Evolutionary conservation across 352 stramenopile genomes (phyloP).

Genomic region (Halophytophthora batemanensis): DNA sequence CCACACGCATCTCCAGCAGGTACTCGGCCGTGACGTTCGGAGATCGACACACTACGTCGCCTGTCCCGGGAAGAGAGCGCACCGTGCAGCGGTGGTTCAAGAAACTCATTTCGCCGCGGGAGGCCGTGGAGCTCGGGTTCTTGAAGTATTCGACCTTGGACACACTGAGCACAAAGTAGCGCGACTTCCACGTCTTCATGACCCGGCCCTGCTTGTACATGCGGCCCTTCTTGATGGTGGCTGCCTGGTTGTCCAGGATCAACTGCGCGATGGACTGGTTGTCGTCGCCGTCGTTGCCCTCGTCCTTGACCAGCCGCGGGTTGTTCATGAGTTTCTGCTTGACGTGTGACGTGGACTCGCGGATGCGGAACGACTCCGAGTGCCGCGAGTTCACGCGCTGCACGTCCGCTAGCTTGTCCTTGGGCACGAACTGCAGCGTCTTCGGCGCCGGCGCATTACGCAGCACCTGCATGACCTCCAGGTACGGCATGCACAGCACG

Average conservation of each 20-base stretch:
- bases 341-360: constrained; percentile 53
- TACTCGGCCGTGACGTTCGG: constrained; percentile 71
- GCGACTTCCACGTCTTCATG: constrained; percentile 85
- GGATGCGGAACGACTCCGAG: constrained; percentile 70
- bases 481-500: constrained; percentile 82
- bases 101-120: constrained; percentile 79
- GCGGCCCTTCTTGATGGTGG: constrained; percentile 85
- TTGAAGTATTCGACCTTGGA: constrained; percentile 87
- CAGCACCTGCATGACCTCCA: constrained; percentile 81
- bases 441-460: constrained; percentile 64
- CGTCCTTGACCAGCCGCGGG: constrained; percentile 68
- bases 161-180: constrained; percentile 85
- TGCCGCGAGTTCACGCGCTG: constrained; percentile 81
- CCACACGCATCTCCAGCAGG: constrained; percentile 70
- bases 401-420: constrained; percentile 81
- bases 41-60: constrained; percentile 68
- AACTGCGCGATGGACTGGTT: constrained; percentile 80
- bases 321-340: constrained; percentile 75
- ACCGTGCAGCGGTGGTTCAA: constrained; percentile 76
- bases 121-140: constrained; percentile 71
- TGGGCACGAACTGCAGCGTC: constrained; percentile 82
- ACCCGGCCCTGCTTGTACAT: constrained; percentile 87
- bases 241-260: constrained; percentile 82
- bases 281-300: constrained; percentile 67
- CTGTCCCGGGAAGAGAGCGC: constrained; percentile 56